Evolutionary conservation across 139 green algal genomes (phyloP).

Genomic region (Chlorokybus atmophyticus): DNA sequence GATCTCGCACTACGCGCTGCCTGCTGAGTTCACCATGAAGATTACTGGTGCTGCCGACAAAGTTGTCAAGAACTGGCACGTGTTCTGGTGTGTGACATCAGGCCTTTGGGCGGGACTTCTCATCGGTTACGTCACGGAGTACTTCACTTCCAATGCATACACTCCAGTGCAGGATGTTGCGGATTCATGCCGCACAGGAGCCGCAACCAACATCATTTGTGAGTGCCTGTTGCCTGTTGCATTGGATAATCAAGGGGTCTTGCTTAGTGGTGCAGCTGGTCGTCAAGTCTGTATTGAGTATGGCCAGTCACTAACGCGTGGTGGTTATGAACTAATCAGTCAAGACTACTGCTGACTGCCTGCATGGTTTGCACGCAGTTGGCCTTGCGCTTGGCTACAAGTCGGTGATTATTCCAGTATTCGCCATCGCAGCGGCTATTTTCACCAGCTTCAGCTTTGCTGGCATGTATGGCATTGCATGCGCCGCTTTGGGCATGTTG

Average conservation of each 20-base stretch:
- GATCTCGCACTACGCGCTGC: conserved; percentile 20
- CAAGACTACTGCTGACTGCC: no score
- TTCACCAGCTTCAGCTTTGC: conserved; percentile 69
- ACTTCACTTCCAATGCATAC: conserved; percentile 91
- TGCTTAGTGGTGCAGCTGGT: no score
- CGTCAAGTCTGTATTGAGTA: no score
- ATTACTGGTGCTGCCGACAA: conserved; percentile 13
- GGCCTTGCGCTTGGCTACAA: conserved; percentile 96
- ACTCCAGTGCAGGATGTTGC: conserved; percentile 67
- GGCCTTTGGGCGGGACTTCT: conserved; percentile 91
- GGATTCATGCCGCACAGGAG: conserved; percentile 83
- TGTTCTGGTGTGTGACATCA: conserved; percentile 79
- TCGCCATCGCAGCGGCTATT: conserved; percentile 78
- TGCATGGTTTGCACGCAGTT: no score
- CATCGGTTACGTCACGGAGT: conserved; percentile 93
- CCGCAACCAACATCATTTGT: conserved; percentile 97
- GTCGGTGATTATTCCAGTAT: conserved; percentile 78
- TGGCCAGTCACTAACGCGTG: no score
- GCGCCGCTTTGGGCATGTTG: conserved; percentile 90
- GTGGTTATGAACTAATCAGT: no score
- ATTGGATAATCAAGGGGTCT: no score
- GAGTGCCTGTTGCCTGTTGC: no score
- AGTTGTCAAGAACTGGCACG: conserved; percentile 67
- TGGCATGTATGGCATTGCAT: conserved; percentile 91
- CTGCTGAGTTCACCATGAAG: conserved; percentile 24